Evolutionary conservation across 2,329 filamentous ascomycete species (phyloP).

Genomic region (Epichloe glyceriae): DNA sequence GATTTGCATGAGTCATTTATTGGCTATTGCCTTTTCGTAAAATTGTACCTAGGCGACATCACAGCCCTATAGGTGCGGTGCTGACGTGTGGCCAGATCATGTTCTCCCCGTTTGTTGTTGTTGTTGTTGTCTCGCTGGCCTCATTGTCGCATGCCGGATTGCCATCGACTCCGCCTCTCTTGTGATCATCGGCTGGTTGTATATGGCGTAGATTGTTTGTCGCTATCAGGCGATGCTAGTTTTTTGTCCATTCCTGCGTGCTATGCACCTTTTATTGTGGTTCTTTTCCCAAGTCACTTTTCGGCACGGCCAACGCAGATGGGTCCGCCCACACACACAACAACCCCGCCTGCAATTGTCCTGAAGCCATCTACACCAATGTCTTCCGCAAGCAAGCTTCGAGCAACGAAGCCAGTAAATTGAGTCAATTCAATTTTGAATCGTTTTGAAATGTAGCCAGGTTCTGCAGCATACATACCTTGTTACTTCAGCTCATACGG

Average conservation of each 20-base stretch:
- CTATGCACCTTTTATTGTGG: conserved; percentile 7
- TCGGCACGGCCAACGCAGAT: background rate
- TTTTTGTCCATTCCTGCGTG: conserved; percentile 5
- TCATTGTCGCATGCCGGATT: conserved; percentile 22
- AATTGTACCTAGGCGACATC: background rate
- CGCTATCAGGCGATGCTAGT: conserved; percentile 9
- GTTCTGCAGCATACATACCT: background rate
- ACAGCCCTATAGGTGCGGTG: too few species aligned
- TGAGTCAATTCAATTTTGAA: background rate
- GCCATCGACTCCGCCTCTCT: conserved; percentile 7
- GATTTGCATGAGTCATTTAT: conserved; percentile 20
- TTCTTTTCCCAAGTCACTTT: conserved; percentile 17
- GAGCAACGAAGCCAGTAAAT: background rate
- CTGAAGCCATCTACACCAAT: conserved; percentile 22
- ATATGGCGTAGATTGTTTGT: conserved; percentile 1
- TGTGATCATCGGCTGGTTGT: background rate
- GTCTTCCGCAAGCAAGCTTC: background rate
- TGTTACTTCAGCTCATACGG: background rate
- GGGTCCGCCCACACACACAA: background rate
- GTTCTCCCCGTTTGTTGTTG: background rate
- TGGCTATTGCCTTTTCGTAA: background rate
- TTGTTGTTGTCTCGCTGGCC: background rate
- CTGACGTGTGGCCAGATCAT: background rate
- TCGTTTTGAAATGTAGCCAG: background rate
- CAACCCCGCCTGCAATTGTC: background rate